These are phyloP conservation scores for Camellia lanceoleosa DNA, from an alignment of 148 eudicot genomes.

Conservation along the genomic window DNA sequence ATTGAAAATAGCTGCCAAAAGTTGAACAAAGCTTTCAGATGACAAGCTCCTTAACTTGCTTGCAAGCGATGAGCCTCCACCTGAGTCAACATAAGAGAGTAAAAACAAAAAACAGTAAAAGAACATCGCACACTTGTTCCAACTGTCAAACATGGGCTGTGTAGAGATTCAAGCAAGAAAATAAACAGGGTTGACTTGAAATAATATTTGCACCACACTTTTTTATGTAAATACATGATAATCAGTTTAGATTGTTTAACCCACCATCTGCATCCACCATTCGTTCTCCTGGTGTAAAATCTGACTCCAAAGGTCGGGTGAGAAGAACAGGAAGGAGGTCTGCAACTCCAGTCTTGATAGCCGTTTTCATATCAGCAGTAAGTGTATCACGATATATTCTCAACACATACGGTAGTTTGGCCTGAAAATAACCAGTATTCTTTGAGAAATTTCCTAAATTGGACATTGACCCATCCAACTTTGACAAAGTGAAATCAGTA, in stretches of 20 bases:
- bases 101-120: not conserved
- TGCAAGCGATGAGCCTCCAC: conserved; percentile 88
- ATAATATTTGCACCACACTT: not conserved
- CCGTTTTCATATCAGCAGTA: conserved; percentile 89
- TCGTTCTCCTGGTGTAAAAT: conserved; percentile 68
- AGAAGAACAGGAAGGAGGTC: conserved; percentile 83
- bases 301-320: conserved; percentile 53
- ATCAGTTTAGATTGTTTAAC: conserved; percentile 11
- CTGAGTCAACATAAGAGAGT: conserved; percentile 39
- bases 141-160: not conserved
- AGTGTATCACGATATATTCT: conserved; percentile 90
- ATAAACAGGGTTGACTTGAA: not conserved
- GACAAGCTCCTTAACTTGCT: conserved; percentile 82
- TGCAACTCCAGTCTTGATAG: conserved; percentile 74
- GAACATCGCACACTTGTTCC: not conserved
- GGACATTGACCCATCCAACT: no score
- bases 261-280: conserved; percentile 76
- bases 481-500: not conserved
- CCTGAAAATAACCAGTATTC: conserved; percentile 43
- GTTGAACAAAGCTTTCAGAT: conserved; percentile 56
- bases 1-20: conserved; percentile 15
- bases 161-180: not conserved
- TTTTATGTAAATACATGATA: not conserved
- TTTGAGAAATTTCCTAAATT: conserved; percentile 8
- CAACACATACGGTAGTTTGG: conserved; percentile 86